A percentile compares a stretch with the other conserved stretches of the same genome.
These are phyloP conservation scores for Alternaria ethzedia DNA, from an alignment of 2,329 filamentous ascomycete species.

Conservation along the genomic window DNA sequence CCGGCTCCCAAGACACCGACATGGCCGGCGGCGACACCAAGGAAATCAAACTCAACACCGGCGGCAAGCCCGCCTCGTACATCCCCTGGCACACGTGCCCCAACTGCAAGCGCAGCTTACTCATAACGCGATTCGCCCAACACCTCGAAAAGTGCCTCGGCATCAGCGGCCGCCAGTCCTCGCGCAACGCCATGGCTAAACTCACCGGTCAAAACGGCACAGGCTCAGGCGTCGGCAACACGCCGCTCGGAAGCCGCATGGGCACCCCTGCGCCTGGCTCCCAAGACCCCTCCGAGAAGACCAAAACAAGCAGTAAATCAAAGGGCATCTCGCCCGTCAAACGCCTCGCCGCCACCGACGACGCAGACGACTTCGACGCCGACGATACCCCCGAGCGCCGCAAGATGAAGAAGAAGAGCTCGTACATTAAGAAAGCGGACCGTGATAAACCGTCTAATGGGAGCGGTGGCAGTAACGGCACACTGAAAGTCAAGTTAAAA, in stretches of 20 bases:
- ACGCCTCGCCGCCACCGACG: constrained; percentile 28
- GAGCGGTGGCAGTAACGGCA: constrained; percentile 10
- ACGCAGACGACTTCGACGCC: constrained; percentile 45
- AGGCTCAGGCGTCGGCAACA: constrained; percentile 51
- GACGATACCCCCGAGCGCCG: constrained; percentile 52
- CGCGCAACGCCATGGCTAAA: constrained; percentile 58
- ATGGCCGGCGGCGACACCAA: constrained; percentile 45
- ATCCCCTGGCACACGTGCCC: constrained; percentile 64
- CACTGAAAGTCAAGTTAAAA: constrained; percentile 46
- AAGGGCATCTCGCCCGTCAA: constrained; percentile 34
- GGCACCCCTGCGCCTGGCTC: constrained; percentile 50
- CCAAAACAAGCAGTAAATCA: constrained; percentile 38
- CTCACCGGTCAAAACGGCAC: constrained; percentile 46
- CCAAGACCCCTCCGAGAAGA: constrained; percentile 21
- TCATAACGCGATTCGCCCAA: constrained; percentile 66
- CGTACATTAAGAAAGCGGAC: constrained; percentile 50
- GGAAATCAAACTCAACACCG: constrained; percentile 57
- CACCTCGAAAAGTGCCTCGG: constrained; percentile 68
- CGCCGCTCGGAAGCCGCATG: constrained; percentile 51
- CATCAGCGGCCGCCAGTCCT: constrained; percentile 60
- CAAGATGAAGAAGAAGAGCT: constrained; percentile 59
- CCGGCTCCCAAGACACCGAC: constrained; percentile 53
- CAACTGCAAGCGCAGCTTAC: constrained; percentile 66
- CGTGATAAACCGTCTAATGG: constrained; percentile 35
- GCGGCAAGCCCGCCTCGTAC: constrained; percentile 54